phyloP scores from a whole-genome alignment of 2,329 filamentous ascomycete genomes.

The Aspergillus oerlinghausenensis region DNA sequence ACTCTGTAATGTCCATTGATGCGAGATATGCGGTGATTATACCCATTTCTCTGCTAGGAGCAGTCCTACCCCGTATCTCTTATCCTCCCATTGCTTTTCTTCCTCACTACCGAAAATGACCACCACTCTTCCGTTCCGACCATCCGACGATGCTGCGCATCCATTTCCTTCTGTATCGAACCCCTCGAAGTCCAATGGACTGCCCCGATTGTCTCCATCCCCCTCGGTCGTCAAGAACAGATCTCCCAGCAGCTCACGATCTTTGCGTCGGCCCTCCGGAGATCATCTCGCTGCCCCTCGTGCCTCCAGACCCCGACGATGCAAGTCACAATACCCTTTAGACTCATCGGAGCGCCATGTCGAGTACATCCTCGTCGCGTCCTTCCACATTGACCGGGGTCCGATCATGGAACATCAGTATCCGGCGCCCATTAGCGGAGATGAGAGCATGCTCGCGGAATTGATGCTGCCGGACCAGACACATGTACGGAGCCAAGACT shows the following conservation, averaged over 20 bases:
- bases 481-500: slow-evolving; percentile 90
- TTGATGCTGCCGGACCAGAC: slow-evolving; percentile 97
- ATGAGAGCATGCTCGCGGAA: slow-evolving; percentile 97
- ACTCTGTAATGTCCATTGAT: background rate
- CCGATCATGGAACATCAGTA: slow-evolving; percentile 99
- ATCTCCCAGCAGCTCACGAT: slow-evolving; percentile 47
- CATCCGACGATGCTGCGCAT: slow-evolving; percentile 40
- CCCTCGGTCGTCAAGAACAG: slow-evolving; percentile 51
- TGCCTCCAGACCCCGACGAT: slow-evolving; percentile 46
- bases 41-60: slow-evolving; percentile 11
- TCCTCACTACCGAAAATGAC: slow-evolving; percentile 27
- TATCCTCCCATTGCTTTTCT: background rate
- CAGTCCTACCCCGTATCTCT: slow-evolving; percentile 11
- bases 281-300: slow-evolving; percentile 31
- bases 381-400: slow-evolving; percentile 93
- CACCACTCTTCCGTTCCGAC: slow-evolving; percentile 35
- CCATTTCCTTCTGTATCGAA: slow-evolving; percentile 45
- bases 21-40: slow-evolving; percentile 6
- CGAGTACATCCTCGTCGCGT: slow-evolving; percentile 95
- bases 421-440: slow-evolving; percentile 87
- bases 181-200: slow-evolving; percentile 45
- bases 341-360: slow-evolving; percentile 83
- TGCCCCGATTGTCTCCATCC: slow-evolving; percentile 57
- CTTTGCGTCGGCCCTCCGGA: slow-evolving; percentile 34
- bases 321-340: slow-evolving; percentile 73